These are phyloP conservation scores for Globisporangium yorkense DNA, from an alignment of 352 stramenopile species.

Conservation along the genomic window DNA sequence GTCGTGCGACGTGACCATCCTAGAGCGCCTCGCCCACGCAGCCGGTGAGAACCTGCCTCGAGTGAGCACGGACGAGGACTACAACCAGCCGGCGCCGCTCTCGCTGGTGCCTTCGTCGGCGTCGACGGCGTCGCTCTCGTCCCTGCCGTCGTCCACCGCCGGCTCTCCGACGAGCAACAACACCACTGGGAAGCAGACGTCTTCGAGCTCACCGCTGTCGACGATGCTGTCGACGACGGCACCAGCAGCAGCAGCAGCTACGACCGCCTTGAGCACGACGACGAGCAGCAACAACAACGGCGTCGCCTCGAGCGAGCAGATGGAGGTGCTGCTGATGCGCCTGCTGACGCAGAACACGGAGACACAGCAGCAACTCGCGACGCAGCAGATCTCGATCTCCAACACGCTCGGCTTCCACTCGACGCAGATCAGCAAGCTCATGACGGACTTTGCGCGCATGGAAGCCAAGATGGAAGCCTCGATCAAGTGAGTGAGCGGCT, in stretches of 20 bases:
- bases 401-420: slow-evolving; percentile 60
- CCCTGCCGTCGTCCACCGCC: slow-evolving; percentile 14
- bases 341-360: slow-evolving; percentile 79
- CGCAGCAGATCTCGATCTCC: slow-evolving; percentile 67
- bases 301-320: slow-evolving; percentile 23
- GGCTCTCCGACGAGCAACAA: slow-evolving; percentile 9
- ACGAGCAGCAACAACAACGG: neutral
- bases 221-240: neutral
- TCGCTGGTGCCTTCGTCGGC: neutral
- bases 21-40: slow-evolving; percentile 56
- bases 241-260: too few relatives aligned
- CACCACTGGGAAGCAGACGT: neutral
- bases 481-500: slow-evolving; percentile 14
- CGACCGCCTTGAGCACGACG: neutral
- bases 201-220: slow-evolving; percentile 8
- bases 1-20: slow-evolving; percentile 58
- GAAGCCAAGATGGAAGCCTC: slow-evolving; percentile 68
- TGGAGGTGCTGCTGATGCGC: slow-evolving; percentile 75
- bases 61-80: slow-evolving; percentile 1
- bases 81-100: slow-evolving; percentile 7
- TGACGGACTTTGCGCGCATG: slow-evolving; percentile 67
- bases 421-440: slow-evolving; percentile 71
- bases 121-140: slow-evolving; percentile 13
- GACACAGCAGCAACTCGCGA: slow-evolving; percentile 76
- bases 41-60: slow-evolving; percentile 50